Base-by-base conservation (phyloP, 306 rosid species). In the Cajanus cajan region DNA sequence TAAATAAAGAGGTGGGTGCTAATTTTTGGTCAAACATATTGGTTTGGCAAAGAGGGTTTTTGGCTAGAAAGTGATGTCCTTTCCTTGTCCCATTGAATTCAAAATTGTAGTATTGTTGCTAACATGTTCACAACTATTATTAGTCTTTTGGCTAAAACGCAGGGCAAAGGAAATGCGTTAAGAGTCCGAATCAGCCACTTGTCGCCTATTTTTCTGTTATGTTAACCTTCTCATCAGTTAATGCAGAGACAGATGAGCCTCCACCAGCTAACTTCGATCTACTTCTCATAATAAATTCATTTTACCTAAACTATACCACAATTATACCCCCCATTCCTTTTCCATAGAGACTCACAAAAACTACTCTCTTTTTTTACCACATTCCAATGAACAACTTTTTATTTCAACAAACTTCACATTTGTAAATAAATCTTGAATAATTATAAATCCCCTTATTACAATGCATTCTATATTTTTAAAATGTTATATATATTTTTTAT, bases 101-200 rank as follows among this genome's bases (percentile, higher is more conserved):
- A n/a, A n/a, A n/a, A n/a, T n/a, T n/a, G n/a, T n/a, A 5, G 13
- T 2, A 28, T 28, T 28, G 31, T n/a, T n/a, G 31, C 31, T n/a
- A 11, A 12, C 16, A 10, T 44, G 4, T 40, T 1, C 4, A 44
- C 15, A 12, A 12, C 12, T 45, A 28, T 3, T 28, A 3, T n/a
- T 33, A 8, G n/a, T 37, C 8, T 37, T 39, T 65, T 66, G 71
- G 50, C 2, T 0, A 66, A 18, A 39, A 37, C 10, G 33, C 14
- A n/a, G 25, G 68, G 68, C 24, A 62, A 61, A 63, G 7, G 11
- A n/a, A 63, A 63, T 4, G 4, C 5, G 12, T 52, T 0, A 18
- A 33, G 28, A 59, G 22, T 66, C 28, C 10, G 61, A 19, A 69
- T 65, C 54, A 43, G 65, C 77, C 71, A 81, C 54, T 79, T 7